Conservation (phyloP, 148 eudicot genomes). For the Heliamphora exappendiculata region DNA sequence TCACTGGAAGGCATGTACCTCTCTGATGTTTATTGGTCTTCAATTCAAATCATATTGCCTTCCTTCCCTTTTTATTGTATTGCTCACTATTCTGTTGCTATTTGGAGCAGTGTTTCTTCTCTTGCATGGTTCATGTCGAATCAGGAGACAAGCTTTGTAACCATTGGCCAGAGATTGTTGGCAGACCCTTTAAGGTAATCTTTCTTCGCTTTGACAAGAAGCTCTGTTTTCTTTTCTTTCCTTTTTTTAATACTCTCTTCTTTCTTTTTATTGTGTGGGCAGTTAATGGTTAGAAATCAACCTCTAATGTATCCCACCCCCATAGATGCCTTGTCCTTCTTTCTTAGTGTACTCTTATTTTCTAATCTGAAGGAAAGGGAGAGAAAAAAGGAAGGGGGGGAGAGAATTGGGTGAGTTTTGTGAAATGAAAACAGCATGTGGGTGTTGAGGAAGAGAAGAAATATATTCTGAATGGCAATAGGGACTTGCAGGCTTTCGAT, state of each 20-base stretch:
- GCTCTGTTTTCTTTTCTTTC: not conserved
- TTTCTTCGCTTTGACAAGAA: not conserved
- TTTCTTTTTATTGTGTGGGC: not conserved
- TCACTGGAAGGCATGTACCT: slow-evolving; percentile 77
- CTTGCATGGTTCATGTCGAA: slow-evolving; percentile 99
- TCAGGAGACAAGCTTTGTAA: slow-evolving; percentile 98
- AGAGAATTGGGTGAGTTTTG: not conserved
- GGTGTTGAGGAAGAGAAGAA: not conserved
- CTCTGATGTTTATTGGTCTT: not conserved
- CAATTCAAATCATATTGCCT: not conserved
- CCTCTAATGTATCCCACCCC: not conserved
- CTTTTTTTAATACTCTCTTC: not conserved
- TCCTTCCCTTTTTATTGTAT: not conserved
- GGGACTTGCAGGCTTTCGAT: too few species aligned
- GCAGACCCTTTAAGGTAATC: slow-evolving; percentile 92
- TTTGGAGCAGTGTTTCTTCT: slow-evolving; percentile 91
- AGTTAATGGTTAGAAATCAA: not conserved
- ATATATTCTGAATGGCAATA: not conserved
- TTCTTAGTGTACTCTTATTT: not conserved
- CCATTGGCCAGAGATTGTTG: slow-evolving; percentile 92
- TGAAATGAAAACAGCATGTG: not conserved
- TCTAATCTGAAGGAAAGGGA: not conserved
- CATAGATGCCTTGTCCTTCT: not conserved
- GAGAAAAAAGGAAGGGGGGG: too few species aligned
- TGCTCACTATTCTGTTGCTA: slow-evolving; percentile 9